Percentiles rank a stretch among this genome's conserved stretches.
Evolutionary conservation across 2,329 filamentous ascomycete species (phyloP).

Genomic region (Fusarium chlamydosporum): DNA sequence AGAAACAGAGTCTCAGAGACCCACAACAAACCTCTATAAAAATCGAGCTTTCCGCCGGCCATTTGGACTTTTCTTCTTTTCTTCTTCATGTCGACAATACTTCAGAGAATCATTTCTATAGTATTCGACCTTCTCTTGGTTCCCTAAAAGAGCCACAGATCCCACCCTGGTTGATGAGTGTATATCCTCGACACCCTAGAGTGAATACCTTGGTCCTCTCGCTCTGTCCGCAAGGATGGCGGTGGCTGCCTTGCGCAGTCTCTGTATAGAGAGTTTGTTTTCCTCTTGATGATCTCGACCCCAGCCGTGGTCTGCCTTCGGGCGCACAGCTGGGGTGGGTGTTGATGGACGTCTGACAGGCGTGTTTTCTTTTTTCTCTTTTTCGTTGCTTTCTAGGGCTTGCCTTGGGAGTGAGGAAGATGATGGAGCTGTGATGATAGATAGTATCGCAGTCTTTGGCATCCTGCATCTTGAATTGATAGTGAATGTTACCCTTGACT

Average conservation of each 20-base stretch:
- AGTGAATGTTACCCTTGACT: slow-evolving; percentile 69
- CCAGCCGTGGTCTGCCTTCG: slow-evolving; percentile 79
- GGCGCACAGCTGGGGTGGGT: slow-evolving; percentile 84
- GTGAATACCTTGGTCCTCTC: slow-evolving; percentile 50
- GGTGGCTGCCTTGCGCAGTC: slow-evolving; percentile 53
- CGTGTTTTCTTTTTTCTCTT: slow-evolving; percentile 62
- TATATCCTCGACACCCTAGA: slow-evolving; percentile 79
- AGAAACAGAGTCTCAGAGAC: background rate
- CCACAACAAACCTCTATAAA: slow-evolving; percentile 36
- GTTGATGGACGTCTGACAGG: slow-evolving; percentile 93
- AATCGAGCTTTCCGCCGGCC: background rate
- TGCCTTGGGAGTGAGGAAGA: slow-evolving; percentile 67
- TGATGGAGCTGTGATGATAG: background rate
- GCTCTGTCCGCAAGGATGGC: slow-evolving; percentile 66
- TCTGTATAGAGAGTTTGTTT: slow-evolving; percentile 82
- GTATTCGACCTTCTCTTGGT: slow-evolving; percentile 93
- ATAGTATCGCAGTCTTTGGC: background rate
- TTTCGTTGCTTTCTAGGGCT: slow-evolving; percentile 68
- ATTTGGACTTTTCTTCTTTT: slow-evolving; percentile 59
- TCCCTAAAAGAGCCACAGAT: slow-evolving; percentile 93
- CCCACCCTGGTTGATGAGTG: slow-evolving; percentile 68
- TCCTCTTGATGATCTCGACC: slow-evolving; percentile 89
- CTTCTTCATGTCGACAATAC: slow-evolving; percentile 74
- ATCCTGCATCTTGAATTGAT: background rate
- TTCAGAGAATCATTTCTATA: slow-evolving; percentile 97